Conservation (phyloP, 176 grass and related monocot genomes). For the Triticum monococcum region DNA sequence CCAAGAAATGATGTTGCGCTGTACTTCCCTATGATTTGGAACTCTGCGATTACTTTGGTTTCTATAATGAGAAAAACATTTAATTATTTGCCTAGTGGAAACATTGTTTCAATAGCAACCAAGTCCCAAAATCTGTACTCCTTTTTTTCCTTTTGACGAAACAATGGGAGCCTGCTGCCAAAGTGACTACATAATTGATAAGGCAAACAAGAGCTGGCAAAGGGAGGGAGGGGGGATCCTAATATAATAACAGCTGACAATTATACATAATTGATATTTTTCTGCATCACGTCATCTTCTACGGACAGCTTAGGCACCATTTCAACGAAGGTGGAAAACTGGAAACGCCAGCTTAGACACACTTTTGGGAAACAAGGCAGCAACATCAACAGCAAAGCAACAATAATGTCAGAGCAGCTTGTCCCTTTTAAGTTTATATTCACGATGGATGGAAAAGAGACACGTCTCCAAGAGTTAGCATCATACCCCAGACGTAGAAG, state of each 20-base stretch:
- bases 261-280: background rate
- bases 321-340: background rate
- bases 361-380: background rate
- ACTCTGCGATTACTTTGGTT: no score
- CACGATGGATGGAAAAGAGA: background rate
- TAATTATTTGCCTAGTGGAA: background rate
- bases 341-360: background rate
- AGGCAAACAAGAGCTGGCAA: no score
- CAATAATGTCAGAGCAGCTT: background rate
- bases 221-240: no score
- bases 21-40: background rate
- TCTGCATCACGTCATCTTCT: background rate
- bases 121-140: background rate
- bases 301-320: background rate
- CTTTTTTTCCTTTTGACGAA: background rate
- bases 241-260: background rate
- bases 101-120: background rate
- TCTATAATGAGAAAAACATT: no score
- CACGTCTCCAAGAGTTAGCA: background rate
- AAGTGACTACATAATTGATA: background rate
- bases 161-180: background rate
- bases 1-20: background rate
- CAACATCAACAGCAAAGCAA: background rate
- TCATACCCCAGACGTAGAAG: conserved; percentile 48
- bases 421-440: background rate